These are phyloP conservation scores for Ceratobasidium sp. DNA, from an alignment of 1,284 basidiomycete species.

Conservation along the genomic window DNA sequence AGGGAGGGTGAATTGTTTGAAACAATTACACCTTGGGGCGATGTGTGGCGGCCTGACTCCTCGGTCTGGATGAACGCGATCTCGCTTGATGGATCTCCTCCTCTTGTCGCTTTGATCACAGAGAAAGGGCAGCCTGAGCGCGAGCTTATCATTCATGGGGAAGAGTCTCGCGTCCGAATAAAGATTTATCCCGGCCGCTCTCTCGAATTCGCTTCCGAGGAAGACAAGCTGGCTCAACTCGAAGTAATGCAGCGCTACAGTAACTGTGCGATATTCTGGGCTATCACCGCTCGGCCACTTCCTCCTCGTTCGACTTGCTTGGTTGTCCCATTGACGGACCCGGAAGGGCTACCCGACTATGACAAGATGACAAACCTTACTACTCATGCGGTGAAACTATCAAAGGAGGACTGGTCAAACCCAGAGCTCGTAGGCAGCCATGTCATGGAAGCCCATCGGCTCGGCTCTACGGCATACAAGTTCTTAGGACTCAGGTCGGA, in stretches of 20 bases:
- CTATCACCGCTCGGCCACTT: slow-evolving; percentile 50
- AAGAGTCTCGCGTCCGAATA: background rate
- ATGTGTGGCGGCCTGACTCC: slow-evolving; percentile 11
- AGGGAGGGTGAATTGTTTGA: slow-evolving; percentile 34
- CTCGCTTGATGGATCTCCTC: slow-evolving; percentile 4
- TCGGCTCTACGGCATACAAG: slow-evolving; percentile 12
- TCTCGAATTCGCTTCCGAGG: slow-evolving; percentile 29
- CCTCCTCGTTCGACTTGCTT: slow-evolving; percentile 55
- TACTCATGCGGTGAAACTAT: slow-evolving; percentile 46
- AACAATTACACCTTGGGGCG: slow-evolving; percentile 31
- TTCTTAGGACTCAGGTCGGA: slow-evolving; percentile 3
- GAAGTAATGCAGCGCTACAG: slow-evolving; percentile 64
- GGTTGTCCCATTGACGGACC: slow-evolving; percentile 64
- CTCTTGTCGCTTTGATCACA: slow-evolving; percentile 8
- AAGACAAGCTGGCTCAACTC: slow-evolving; percentile 25
- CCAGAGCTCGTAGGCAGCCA: slow-evolving; percentile 49
- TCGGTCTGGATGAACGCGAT: slow-evolving; percentile 26
- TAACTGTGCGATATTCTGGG: slow-evolving; percentile 64
- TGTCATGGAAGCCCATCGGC: slow-evolving; percentile 30
- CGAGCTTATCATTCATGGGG: slow-evolving; percentile 14
- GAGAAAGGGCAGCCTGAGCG: slow-evolving; percentile 14
- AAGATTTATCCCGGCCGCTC: slow-evolving; percentile 18
- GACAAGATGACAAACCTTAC: slow-evolving; percentile 52
- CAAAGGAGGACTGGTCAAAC: slow-evolving; percentile 54
- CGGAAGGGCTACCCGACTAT: slow-evolving; percentile 61